Evolutionary conservation across 2,329 filamentous ascomycete genomes (phyloP).

Genomic region (Karstenula rhodostoma): DNA sequence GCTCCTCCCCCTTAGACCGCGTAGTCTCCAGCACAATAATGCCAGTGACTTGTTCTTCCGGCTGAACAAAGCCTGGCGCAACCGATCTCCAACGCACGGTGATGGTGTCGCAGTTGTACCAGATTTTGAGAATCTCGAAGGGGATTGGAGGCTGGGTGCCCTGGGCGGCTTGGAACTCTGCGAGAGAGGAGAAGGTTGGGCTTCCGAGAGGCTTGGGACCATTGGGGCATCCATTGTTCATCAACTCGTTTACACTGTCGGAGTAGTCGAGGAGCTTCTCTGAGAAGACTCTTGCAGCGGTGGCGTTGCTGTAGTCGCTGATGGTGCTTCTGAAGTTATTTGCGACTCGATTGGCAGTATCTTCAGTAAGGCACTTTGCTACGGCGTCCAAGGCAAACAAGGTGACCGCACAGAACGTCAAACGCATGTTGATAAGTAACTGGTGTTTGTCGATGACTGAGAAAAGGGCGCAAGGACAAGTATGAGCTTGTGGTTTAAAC

Average conservation of each 20-base stretch:
- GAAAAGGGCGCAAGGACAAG: neutral
- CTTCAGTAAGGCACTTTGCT: neutral
- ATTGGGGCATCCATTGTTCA: conserved; percentile 2
- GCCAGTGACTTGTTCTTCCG: conserved; percentile 1
- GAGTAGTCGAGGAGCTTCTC: neutral
- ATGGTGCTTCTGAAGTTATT: conserved; percentile 6
- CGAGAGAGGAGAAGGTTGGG: neutral
- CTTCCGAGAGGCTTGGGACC: conserved; percentile 1
- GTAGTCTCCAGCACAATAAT: conserved; percentile 3
- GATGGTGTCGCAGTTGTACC: conserved; percentile 1
- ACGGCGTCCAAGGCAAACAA: neutral
- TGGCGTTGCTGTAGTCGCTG: neutral
- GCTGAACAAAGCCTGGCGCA: conserved; percentile 1
- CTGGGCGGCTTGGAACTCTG: neutral
- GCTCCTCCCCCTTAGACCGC: neutral
- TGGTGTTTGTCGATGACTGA: neutral
- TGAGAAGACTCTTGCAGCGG: neutral
- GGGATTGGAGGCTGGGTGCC: neutral
- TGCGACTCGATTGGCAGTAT: neutral
- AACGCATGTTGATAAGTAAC: neutral
- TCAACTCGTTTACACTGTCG: conserved; percentile 2
- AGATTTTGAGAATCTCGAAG: conserved; percentile 1
- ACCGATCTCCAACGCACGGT: conserved; percentile 1
- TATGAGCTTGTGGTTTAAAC: neutral
- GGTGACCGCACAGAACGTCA: neutral